These are phyloP conservation scores for Yarrowia keelungensis DNA, from an alignment of 805 yeast species.

Conservation along the genomic window DNA sequence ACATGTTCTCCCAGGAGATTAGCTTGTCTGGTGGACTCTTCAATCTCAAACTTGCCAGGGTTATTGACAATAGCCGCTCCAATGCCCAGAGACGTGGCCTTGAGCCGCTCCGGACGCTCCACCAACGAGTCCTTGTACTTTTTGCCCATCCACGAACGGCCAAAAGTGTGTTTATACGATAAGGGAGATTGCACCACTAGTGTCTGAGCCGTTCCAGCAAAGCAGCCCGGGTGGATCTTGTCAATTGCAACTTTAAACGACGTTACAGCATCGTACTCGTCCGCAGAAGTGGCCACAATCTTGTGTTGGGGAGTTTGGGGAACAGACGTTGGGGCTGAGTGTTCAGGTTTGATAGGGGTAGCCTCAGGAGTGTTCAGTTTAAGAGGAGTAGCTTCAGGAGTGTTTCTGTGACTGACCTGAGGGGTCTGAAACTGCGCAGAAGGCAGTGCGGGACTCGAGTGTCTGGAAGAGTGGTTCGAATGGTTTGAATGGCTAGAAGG, in stretches of 20 bases:
- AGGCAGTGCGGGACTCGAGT: not conserved
- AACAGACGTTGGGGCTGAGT: not conserved
- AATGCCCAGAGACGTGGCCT: conserved; percentile 79
- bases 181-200: conserved; percentile 71
- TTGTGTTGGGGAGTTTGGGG: conserved; percentile 2
- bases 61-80: conserved; percentile 72
- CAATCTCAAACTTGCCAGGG: conserved; percentile 53
- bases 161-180: conserved; percentile 73
- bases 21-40: conserved; percentile 57
- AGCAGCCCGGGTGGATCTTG: conserved; percentile 1
- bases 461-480: not conserved
- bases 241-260: conserved; percentile 8
- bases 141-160: conserved; percentile 78
- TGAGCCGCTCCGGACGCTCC: conserved; percentile 80
- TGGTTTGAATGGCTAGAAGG: not conserved
- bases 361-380: conserved; percentile 7
- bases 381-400: conserved; percentile 15
- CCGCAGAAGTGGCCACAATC: conserved; percentile 3
- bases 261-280: not conserved
- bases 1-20: conserved; percentile 65
- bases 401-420: not conserved
- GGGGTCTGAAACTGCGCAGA: not conserved
- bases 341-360: conserved; percentile 1
- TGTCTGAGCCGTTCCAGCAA: conserved; percentile 47
- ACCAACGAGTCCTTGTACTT: conserved; percentile 71